Base-by-base conservation (phyloP, 2,329 filamentous ascomycete species). In the Alternaria conjuncta region DNA sequence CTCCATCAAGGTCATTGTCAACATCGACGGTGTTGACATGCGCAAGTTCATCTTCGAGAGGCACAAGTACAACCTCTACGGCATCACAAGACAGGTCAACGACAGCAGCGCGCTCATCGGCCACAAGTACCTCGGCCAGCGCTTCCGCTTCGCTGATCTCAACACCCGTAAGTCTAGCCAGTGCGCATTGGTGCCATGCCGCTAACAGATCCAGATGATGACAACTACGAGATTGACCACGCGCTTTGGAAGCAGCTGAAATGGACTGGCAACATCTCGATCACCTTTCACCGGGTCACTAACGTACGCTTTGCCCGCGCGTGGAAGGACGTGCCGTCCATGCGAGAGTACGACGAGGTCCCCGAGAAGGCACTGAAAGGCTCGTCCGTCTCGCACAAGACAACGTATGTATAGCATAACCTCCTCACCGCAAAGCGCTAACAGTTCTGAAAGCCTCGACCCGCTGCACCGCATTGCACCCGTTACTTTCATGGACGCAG, bases 321-420 rank as follows among this genome's bases (percentile, higher is more conserved):
- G 30, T 47, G 44, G 28, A 61, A 57, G 53, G 25, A 50, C 10
- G 45, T 25, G 10, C 59, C 45, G n/a, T 47, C 53, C 3, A 61
- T 61, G 43, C 25, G 50, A 8, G 26, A 32, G 28, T 57, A 57
- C 15, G 55, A 50, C 13, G 46, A 43, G 12, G 28, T 63, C 15
- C 44, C 63, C 1, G 63, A 65, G 53, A 65, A 65, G 46, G 49
- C 46, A 21, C 15, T 63, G 21, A 65, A 63, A 49, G 60, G 60
- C 23, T 55, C 57, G 5, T 45, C 55, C 3, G 56, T 59, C 8
- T 65, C 63, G 11, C 51, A 56, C 25, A 55, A 57, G n/a, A 57
- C 56, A 5, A 60, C n/a, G 63, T 63, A 46, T 10, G 15, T 36
- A 25, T 21, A 13, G 15, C 26, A 25, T 4, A 8, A 7, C 26